Percentiles rank a stretch among this genome's conserved stretches.
Conservation (phyloP, 306 rosid genomes). For the Pyrus communis region DNA sequence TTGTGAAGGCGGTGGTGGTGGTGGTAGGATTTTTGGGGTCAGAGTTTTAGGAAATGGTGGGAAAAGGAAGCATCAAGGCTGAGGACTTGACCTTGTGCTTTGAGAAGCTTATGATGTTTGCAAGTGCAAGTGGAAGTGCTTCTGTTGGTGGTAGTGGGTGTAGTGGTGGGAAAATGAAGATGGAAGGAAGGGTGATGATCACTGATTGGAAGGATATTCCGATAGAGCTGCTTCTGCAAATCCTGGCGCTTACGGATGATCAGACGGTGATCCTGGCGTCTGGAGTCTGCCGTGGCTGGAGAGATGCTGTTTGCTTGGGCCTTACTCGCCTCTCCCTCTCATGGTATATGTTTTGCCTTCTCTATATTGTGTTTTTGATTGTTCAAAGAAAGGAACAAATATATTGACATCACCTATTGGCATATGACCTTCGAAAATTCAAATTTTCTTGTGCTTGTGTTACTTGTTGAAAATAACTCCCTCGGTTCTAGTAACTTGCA, state of each 20-base stretch:
- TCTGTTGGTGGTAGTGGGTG: background rate
- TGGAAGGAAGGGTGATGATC: slow-evolving; percentile 47
- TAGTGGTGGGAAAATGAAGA: slow-evolving; percentile 34
- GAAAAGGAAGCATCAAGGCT: slow-evolving; percentile 40
- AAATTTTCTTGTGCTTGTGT: background rate
- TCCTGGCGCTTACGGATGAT: slow-evolving; percentile 66
- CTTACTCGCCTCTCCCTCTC: slow-evolving; percentile 74
- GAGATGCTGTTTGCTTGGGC: slow-evolving; percentile 75
- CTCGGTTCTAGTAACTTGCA: background rate
- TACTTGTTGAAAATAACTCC: background rate
- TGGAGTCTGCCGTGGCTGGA: slow-evolving; percentile 96
- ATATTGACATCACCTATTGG: background rate
- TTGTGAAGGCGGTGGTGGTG: background rate
- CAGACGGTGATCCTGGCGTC: slow-evolving; percentile 62
- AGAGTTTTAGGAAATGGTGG: slow-evolving; percentile 41
- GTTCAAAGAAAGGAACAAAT: background rate
- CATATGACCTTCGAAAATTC: background rate
- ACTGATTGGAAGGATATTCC: slow-evolving; percentile 92
- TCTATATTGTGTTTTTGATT: background rate
- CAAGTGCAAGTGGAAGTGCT: slow-evolving; percentile 10
- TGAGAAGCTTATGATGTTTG: slow-evolving; percentile 73
- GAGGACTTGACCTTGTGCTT: slow-evolving; percentile 76
- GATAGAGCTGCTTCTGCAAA: slow-evolving; percentile 83
- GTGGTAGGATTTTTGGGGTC: background rate
- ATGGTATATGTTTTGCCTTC: slow-evolving; percentile 38